Evolutionary conservation across 352 stramenopile species (phyloP).

Genomic region (Halophytophthora batemanensis): DNA sequence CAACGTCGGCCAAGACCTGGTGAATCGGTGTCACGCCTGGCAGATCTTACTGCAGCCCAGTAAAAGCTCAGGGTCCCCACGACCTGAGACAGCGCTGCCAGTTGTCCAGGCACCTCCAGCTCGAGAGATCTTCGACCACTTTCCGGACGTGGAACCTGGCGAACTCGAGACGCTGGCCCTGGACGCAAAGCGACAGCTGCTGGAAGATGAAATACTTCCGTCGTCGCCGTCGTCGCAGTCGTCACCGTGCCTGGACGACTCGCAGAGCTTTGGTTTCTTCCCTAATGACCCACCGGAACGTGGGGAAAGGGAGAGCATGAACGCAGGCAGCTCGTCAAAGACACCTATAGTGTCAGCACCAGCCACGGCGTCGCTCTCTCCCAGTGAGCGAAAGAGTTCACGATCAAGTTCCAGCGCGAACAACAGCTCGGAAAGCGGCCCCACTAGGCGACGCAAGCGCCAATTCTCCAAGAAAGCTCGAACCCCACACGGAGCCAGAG

Average conservation of each 20-base stretch:
- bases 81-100: constrained; percentile 6
- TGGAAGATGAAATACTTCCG: constrained; percentile 24
- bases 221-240: constrained; percentile 26
- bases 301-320: neutral
- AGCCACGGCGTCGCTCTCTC: constrained; percentile 21
- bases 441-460: constrained; percentile 15
- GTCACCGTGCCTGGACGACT: constrained; percentile 11
- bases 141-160: constrained; percentile 18
- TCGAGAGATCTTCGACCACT: constrained; percentile 28
- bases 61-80: constrained; percentile 6
- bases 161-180: constrained; percentile 36
- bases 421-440: constrained; percentile 6
- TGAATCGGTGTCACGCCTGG: constrained; percentile 16
- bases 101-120: constrained; percentile 13
- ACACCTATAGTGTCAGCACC: constrained; percentile 21
- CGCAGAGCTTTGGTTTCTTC: constrained; percentile 3
- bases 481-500: neutral
- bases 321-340: constrained; percentile 4
- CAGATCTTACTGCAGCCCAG: constrained; percentile 16
- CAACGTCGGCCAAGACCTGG: constrained; percentile 1
- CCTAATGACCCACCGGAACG: constrained; percentile 1
- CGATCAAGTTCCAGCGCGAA: constrained; percentile 7
- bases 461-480: constrained; percentile 17
- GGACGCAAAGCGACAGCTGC: constrained; percentile 29
- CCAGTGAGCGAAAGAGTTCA: constrained; percentile 18